These are phyloP conservation scores for Nannochloropsis oceanica DNA, from an alignment of 108 stramenopile genomes.

Conservation along the genomic window DNA sequence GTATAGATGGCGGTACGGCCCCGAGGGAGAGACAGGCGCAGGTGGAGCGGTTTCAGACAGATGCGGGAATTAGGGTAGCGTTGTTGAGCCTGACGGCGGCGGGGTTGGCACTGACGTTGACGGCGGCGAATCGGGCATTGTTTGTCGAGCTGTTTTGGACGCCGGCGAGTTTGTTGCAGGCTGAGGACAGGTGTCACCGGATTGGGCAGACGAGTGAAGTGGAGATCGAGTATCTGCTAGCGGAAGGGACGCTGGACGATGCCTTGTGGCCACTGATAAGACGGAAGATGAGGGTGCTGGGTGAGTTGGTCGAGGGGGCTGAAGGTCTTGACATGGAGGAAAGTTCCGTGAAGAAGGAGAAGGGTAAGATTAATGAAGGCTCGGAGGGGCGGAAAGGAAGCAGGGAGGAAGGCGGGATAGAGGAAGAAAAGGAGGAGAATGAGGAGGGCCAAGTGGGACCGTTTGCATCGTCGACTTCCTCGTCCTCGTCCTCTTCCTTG, in stretches of 20 bases:
- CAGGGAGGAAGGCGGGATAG: not conserved
- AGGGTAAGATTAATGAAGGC: not conserved
- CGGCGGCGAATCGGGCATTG: slow-evolving; percentile 84
- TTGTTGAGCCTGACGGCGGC: slow-evolving; percentile 88
- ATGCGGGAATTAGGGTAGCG: slow-evolving; percentile 63
- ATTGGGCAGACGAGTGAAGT: slow-evolving; percentile 80
- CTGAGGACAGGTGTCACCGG: slow-evolving; percentile 89
- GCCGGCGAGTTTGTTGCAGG: slow-evolving; percentile 88
- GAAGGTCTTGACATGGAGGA: not conserved
- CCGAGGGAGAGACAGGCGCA: slow-evolving; percentile 76
- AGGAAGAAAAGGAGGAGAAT: not conserved
- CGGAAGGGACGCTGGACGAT: slow-evolving; percentile 47
- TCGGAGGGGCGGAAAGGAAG: not conserved
- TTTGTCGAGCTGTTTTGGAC: slow-evolving; percentile 98
- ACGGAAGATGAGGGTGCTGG: slow-evolving; percentile 50
- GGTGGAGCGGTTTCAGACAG: slow-evolving; percentile 68
- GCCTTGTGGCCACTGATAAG: slow-evolving; percentile 58
- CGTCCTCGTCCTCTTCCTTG: too few species aligned
- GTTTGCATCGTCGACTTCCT: not conserved
- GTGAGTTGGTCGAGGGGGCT: slow-evolving; percentile 52
- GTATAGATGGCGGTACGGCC: slow-evolving; percentile 70
- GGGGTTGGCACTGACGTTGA: slow-evolving; percentile 89
- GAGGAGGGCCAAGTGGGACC: not conserved
- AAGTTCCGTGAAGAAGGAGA: not conserved
- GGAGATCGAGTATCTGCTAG: slow-evolving; percentile 66